Evolutionary conservation across 2,329 filamentous ascomycete genomes (phyloP), one percentile per base, ranked within the genome.

Genomic region (Aspergillus oerlinghausenensis): DNA sequence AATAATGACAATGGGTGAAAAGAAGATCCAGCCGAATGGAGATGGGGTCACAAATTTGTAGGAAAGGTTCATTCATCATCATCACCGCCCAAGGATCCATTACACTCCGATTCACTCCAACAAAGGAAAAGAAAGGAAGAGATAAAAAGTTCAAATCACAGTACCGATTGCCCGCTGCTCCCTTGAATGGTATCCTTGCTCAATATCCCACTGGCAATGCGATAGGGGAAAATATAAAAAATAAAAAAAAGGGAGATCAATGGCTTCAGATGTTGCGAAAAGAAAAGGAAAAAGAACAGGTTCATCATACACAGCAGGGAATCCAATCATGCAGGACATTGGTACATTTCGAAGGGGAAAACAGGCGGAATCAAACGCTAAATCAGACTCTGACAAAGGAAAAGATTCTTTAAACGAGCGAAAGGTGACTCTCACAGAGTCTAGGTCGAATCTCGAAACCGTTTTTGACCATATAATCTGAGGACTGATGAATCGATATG

Each of bases 71-170:
- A 53, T 55, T 54, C 52, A 55, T 57, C 42, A 45, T 53, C 49
- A 56, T 55, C 50, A 59, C 56, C 48, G 55, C 56, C 57, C 55
- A 55, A 60, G 21, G 54, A 23, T 58, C 48, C 55, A 49, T 49
- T 48, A 42, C 38, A 51, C 49, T 38, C 49, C 54, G 51, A 54
- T 51, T 49, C 50, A 60, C 54, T 58, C 55, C 60, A 56, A 59
- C 55, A 61, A 55, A 58, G 32, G 53, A 56, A 53, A 56, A 11
- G 51, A 49, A 48, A 14, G 49, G 49, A 58, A 50, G 21, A 43
- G 48, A 56, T 50, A 55, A 56, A 56, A 28, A 32, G 45, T 35
- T 48, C 14, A 45, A 35, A 55, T 23, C 19, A 45, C 32, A 45
- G 42, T 19, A 10, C 3, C 42, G 19, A 45, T 9, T 23, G 42